Evolutionary conservation across 2,329 filamentous ascomycete genomes (phyloP), one percentile per base, ranked within the genome.

Genomic region (Aspergillus ochraceoroseus): DNA sequence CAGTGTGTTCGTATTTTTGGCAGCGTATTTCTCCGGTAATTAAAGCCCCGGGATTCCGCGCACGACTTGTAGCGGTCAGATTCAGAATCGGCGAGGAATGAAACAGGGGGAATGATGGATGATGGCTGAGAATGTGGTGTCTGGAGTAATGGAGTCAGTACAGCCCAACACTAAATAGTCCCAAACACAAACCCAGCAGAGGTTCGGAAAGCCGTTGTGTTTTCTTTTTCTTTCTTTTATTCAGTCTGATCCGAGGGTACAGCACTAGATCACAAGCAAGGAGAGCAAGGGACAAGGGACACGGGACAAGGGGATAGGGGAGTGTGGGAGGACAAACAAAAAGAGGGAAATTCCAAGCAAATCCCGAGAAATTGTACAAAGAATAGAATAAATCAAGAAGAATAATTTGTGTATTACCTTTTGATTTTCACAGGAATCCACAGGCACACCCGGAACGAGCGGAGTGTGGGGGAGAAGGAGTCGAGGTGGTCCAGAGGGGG

Each of bases 381-480:
- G 25, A 14, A 15, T 15, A n/a, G 11, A 12, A 34, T 15, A 25
- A 27, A 14, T 23, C 13, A 33, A 23, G 20, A 26, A 32, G 9
- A 26, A 12, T 11, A 7, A 15, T 14, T 7, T 15, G 19, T 11
- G 28, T 27, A 17, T 43, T 46, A 48, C 20, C 20, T 22, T 22
- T 5, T 5, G 20, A 22, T 22, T 9, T 9, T 5, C 20, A 22
- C 20, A 5, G 30, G 47, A 43, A 49, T 38, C 43, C 51, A 44
- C 30, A 25, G 31, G 28, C 19, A 41, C 33, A 23, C 30, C 46
- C 44, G 52, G 51, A 55, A 57, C 50, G 49, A 49, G 58, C 55
- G 55, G 57, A 61, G 59, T 62, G 59, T 62, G 60, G 59, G 58
- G 59, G 56, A 61, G 49, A 51, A n/a, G 38, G 34, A 49, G 42